phyloP scores from a whole-genome alignment of 805 yeast species.

The Candida gorgasii region DNA sequence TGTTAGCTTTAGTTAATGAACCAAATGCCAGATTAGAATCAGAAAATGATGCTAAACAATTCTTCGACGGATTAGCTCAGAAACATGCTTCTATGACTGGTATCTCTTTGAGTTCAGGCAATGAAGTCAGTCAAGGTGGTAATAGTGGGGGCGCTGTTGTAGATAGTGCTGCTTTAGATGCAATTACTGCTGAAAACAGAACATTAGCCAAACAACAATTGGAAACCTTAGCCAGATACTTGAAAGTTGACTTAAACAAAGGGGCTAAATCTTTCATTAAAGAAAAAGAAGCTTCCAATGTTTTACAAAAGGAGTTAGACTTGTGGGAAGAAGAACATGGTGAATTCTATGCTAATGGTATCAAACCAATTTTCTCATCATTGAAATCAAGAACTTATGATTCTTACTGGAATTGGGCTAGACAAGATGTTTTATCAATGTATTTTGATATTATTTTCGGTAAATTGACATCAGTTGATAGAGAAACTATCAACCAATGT shows the following conservation, averaged over 20 bases:
- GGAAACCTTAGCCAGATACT: constrained; percentile 91
- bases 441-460: constrained; percentile 97
- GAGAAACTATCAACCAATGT: constrained; percentile 95
- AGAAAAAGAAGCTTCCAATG: constrained; percentile 81
- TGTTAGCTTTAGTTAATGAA: constrained; percentile 82
- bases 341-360: constrained; percentile 90
- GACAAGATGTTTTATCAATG: constrained; percentile 93
- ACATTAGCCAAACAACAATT: constrained; percentile 73
- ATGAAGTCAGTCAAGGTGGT: constrained; percentile 54
- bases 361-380: constrained; percentile 84
- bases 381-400: constrained; percentile 95
- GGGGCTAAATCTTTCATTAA: constrained; percentile 83
- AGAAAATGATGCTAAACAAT: constrained; percentile 89
- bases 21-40: constrained; percentile 85
- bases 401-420: constrained; percentile 99
- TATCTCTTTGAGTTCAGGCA: constrained; percentile 67
- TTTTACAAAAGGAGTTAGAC: constrained; percentile 87
- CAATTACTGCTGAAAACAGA: constrained; percentile 68
- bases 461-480: constrained; percentile 82
- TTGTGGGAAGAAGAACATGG: constrained; percentile 84
- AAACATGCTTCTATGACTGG: constrained; percentile 87
- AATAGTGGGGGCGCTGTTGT: constrained; percentile 80
- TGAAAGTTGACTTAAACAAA: constrained; percentile 86
- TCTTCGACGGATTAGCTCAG: constrained; percentile 77
- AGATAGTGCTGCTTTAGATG: constrained; percentile 94